phyloP scores from a whole-genome alignment of 441 rosid genomes.

The Melastoma candidum region DNA sequence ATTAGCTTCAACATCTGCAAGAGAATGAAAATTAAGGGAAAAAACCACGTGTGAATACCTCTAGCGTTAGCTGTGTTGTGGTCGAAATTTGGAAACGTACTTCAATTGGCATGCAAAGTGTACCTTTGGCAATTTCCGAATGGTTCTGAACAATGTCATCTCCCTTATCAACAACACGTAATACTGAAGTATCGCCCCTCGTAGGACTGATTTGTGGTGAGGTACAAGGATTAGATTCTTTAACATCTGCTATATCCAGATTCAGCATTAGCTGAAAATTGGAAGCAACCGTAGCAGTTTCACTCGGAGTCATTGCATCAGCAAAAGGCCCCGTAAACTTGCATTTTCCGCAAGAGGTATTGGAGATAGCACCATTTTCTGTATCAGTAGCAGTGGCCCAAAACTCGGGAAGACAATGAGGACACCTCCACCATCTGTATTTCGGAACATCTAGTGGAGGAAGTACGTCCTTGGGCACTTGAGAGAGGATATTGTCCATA shows the following conservation, averaged over 20 bases:
- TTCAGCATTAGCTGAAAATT: slow-evolving; percentile 3
- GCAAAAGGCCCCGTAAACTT: slow-evolving; percentile 3
- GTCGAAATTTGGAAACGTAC: too few species aligned
- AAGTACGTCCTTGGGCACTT: slow-evolving; percentile 3
- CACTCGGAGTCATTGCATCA: not conserved
- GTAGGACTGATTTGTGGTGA: not conserved
- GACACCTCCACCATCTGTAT: not conserved
- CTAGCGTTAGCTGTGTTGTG: too few species aligned
- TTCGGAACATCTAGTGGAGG: slow-evolving; percentile 3
- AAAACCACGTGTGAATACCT: too few species aligned
- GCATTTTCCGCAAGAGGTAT: slow-evolving; percentile 3
- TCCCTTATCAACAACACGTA: not conserved
- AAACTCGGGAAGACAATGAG: not conserved
- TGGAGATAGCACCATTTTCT: slow-evolving; percentile 2
- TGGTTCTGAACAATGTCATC: not conserved
- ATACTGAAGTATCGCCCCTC: not conserved
- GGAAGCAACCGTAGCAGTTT: not conserved
- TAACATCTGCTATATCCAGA: not conserved
- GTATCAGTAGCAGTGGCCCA: not conserved
- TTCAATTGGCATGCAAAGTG: too few species aligned
- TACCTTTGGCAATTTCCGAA: too few species aligned
- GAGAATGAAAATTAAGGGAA: too few species aligned
- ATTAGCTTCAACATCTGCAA: too few species aligned
- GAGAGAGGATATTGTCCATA: not conserved
- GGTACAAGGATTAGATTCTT: slow-evolving; percentile 1